Evolutionary conservation across 2,329 filamentous ascomycete genomes (phyloP).

Genomic region (Madurella mycetomatis): DNA sequence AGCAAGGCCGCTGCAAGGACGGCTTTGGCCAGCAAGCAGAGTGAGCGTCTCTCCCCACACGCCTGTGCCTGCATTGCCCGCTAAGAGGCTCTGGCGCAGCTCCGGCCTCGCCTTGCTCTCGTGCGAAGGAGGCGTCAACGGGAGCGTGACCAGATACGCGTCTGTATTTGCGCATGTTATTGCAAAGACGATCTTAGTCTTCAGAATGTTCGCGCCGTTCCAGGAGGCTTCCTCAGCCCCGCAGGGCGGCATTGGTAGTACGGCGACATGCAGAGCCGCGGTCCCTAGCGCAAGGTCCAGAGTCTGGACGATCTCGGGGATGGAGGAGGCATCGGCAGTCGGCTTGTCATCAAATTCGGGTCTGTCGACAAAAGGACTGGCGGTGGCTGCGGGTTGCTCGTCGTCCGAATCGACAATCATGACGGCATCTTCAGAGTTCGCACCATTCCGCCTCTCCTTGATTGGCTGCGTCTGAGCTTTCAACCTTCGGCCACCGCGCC

Average conservation of each 20-base stretch:
- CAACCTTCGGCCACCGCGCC: slow-evolving; percentile 59
- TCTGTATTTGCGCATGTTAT: slow-evolving; percentile 56
- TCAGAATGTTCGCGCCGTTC: slow-evolving; percentile 46
- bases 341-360: slow-evolving; percentile 54
- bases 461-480: slow-evolving; percentile 40
- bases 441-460: slow-evolving; percentile 49
- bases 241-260: slow-evolving; percentile 49
- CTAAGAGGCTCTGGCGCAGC: slow-evolving; percentile 46
- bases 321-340: slow-evolving; percentile 43
- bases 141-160: slow-evolving; percentile 54
- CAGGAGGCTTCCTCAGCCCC: slow-evolving; percentile 46
- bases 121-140: slow-evolving; percentile 57
- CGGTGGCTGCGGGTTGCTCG: slow-evolving; percentile 39
- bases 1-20: slow-evolving; percentile 51
- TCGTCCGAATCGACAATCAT: slow-evolving; percentile 64
- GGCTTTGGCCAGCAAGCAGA: slow-evolving; percentile 50
- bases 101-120: slow-evolving; percentile 54
- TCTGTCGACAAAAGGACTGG: slow-evolving; percentile 43
- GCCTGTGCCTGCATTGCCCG: slow-evolving; percentile 53
- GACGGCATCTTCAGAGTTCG: slow-evolving; percentile 45
- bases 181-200: slow-evolving; percentile 56
- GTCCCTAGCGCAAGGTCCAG: slow-evolving; percentile 58
- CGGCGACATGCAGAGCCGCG: slow-evolving; percentile 51
- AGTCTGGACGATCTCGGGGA: slow-evolving; percentile 54
- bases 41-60: slow-evolving; percentile 60